phyloP scores from a whole-genome alignment of 2,329 filamentous ascomycete species.

The Calonectria crousiana region DNA sequence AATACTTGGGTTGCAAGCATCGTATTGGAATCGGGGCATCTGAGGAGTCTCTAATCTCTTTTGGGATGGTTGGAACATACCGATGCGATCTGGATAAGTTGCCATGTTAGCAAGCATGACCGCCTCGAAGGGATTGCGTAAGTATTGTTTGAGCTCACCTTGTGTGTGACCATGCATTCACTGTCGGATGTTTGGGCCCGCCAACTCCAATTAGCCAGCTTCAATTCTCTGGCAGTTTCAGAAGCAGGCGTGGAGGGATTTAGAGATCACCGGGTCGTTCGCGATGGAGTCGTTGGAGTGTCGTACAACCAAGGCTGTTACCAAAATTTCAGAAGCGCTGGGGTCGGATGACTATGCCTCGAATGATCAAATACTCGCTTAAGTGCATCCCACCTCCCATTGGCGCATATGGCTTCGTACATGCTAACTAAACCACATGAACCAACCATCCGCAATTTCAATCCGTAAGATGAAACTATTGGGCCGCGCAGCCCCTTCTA shows the following conservation, averaged over 20 bases:
- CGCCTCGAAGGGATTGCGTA: neutral
- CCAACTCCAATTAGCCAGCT: conserved; percentile 14
- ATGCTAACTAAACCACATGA: neutral
- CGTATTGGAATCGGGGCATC: neutral
- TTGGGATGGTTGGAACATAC: neutral
- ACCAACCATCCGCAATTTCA: neutral
- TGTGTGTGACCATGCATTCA: neutral
- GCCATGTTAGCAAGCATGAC: conserved; percentile 17
- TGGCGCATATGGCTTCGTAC: neutral
- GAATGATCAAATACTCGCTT: conserved; percentile 22
- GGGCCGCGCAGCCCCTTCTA: neutral
- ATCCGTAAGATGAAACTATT: neutral
- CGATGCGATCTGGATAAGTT: conserved; percentile 1
- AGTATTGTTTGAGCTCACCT: conserved; percentile 27
- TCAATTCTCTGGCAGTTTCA: conserved; percentile 14
- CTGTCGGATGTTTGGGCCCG: neutral
- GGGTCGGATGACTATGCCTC: conserved; percentile 37
- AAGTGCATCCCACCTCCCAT: conserved; percentile 25
- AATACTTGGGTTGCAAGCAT: conserved; percentile 10
- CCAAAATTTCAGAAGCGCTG: conserved; percentile 40
- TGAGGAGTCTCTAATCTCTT: neutral
- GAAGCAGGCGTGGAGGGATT: conserved; percentile 22
- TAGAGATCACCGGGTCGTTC: conserved; percentile 20
- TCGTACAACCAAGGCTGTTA: conserved; percentile 20
- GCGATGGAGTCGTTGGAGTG: conserved; percentile 17